Evolutionary conservation across 75 land plant genomes (phyloP).

Genomic region (Selaginella moellendorffii): DNA sequence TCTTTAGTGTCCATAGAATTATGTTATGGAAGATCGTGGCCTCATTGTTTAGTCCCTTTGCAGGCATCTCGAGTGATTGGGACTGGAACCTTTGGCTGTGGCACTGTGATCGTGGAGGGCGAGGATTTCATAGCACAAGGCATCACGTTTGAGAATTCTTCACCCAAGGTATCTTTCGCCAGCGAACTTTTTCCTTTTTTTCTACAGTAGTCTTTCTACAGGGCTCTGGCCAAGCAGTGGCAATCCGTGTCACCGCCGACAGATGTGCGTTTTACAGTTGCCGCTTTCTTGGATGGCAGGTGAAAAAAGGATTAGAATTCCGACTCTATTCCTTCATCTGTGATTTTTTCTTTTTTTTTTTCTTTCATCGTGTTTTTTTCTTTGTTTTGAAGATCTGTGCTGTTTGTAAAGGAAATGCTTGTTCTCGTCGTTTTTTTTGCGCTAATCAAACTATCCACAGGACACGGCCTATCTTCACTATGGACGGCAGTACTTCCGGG

Average conservation of each 20-base stretch:
- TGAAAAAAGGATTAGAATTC: neutral
- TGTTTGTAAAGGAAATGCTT: neutral
- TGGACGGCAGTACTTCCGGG: constrained; percentile 21
- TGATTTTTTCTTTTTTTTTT: neutral
- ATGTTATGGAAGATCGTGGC: neutral
- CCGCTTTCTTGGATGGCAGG: constrained; percentile 5
- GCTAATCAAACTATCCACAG: neutral
- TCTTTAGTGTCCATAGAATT: neutral
- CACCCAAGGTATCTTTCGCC: constrained; percentile 14
- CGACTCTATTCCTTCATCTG: neutral
- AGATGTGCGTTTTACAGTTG: constrained; percentile 13
- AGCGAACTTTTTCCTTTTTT: neutral
- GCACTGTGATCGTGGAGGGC: constrained; percentile 22
- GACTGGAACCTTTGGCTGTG: constrained; percentile 22
- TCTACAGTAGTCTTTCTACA: neutral
- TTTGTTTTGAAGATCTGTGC: neutral
- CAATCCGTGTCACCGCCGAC: constrained; percentile 11
- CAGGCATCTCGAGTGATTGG: constrained; percentile 16
- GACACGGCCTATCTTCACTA: constrained; percentile 23
- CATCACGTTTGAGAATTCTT: constrained; percentile 22
- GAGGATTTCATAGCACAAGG: constrained; percentile 19
- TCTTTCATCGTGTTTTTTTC: neutral
- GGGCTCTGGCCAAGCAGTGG: constrained; percentile 14
- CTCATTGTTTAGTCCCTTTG: neutral
- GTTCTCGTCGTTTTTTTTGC: neutral